Percentiles rank a stretch among this genome's conserved stretches.
phyloP scores from a whole-genome alignment of 148 eudicot genomes.

The Beta vulgaris region DNA sequence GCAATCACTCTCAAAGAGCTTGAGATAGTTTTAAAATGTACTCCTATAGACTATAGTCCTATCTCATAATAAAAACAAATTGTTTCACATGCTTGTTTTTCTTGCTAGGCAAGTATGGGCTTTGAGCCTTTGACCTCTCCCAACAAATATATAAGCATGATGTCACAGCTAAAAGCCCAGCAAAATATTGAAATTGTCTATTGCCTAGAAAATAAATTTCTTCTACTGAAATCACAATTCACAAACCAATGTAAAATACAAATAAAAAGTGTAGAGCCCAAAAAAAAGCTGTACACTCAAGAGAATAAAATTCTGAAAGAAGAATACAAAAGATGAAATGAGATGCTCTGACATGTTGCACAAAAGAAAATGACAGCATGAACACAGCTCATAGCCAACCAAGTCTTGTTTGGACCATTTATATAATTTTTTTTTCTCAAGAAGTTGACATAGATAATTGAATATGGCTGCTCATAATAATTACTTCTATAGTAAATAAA shows the following conservation, averaged over 20 bases:
- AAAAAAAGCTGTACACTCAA: not conserved
- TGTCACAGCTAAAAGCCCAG: not conserved
- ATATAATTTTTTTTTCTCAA: too few species aligned
- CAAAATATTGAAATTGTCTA: too few species aligned
- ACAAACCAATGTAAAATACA: not conserved
- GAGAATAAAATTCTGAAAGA: slow-evolving; percentile 6
- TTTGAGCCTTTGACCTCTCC: not conserved
- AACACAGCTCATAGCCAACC: slow-evolving; percentile 32
- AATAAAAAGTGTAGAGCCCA: not conserved
- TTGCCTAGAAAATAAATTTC: not conserved
- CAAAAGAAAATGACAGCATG: slow-evolving; percentile 7
- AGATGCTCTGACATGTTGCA: slow-evolving; percentile 19
- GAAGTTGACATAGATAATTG: too few species aligned
- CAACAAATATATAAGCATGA: not conserved
- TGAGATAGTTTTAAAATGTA: too few species aligned
- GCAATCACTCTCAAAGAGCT: too few species aligned
- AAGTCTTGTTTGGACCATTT: slow-evolving; percentile 16
- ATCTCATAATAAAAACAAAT: too few species aligned
- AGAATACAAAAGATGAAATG: not conserved
- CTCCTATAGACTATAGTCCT: too few species aligned
- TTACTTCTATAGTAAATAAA: too few species aligned
- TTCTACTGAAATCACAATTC: not conserved
- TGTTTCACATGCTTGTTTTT: too few species aligned
- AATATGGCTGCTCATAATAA: slow-evolving; percentile 10
- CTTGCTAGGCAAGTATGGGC: too few species aligned